Base-by-base conservation (phyloP, 2,329 filamentous ascomycete species). In the Monilinia aucupariae region DNA sequence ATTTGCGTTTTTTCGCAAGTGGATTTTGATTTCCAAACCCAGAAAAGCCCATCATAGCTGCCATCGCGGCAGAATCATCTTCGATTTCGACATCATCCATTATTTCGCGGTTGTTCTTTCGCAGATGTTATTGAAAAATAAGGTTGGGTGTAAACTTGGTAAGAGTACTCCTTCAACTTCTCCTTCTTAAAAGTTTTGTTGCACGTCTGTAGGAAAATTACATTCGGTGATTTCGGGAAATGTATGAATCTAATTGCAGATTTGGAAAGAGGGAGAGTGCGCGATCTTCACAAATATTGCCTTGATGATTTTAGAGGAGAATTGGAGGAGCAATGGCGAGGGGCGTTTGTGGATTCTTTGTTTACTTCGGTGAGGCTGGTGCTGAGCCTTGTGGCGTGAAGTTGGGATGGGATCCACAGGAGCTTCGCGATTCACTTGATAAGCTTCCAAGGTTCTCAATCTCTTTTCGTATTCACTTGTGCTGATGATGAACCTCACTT, bases 21-120 rank as follows among this genome's bases (percentile, higher is more conserved):
- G 75, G 76, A 59, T 77, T 73, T 68, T 82, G 78, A 12, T 76
- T 75, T 68, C 88, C 88, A 71, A 92, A 92, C 63, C 83, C 81
- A 10, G 85, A 82, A 75, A 92, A 92, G 66, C 89, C 89, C 85
- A 92, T 88, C 53, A 83, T 81, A 49, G 83, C 82, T 55, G 82
- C 79, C 68, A 71, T 69, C 13, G 65, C 67, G 8, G 64, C 64
- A 30, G 65, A 64, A 45, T 70, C 68, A 27, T 64, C 63, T n/a
- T 64, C 59, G 4, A 45, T 12, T 25, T 41, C 37, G 32, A 45
- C 20, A 43, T 58, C 54, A 25, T 58, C 54, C 54, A 58, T 58
- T 17, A 43, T 7, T 8, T 30, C 17, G 37, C 25, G 30, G 25
- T 34, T 4, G 7, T 55, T 25, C 12, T 48, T 3, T 49, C 7